Base-by-base conservation (phyloP, 2,329 filamentous ascomycete species). In the Penicillium sp. region DNA sequence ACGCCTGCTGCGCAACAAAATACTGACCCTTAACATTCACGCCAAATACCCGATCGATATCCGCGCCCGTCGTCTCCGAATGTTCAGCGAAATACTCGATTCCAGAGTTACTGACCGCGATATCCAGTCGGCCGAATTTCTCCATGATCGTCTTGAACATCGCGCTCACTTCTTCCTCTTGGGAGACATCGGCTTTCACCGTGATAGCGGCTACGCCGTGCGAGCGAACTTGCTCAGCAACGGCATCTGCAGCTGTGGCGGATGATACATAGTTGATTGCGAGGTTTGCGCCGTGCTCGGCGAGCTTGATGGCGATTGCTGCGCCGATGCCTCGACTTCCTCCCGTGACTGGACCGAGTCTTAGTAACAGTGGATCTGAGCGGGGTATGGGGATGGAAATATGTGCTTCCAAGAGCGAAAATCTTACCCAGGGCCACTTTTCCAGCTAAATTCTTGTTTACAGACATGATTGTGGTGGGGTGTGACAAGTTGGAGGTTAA, bases 1-100 rank as follows among this genome's bases (percentile, higher is more conserved):
- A 62, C 16, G 63, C 63, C 53, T 62, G 57, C 37, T 66, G 61
- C 22, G 62, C 62, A 35, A 66, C 63, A 55, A 66, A 65, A 49
- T 63, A 66, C 51, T 66, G 63, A 1, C 62, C 62, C 53, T 66
- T 66, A 5, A 66, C 61, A 52, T 66, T 66, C 6, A 65, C 61
- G 16, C 56, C 62, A 29, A 65, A 66, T 26, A 66, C 46, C 5
- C 56, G 57, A 48, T 66, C 63, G 11, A 66, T 64, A 19, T 66
- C 63, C 22, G 52, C 55, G 0, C 61, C 60, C 33, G 52, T 59
- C 0, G 60, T 61, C 41, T 63, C 54, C 0, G 49, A 35, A 29
- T 63, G 31, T 10, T 29, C 22, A 0, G 58, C 63, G 24, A 66
- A 66, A 56, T 64, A 61, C 47, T 66, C 63, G 22, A 66, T 63